These are phyloP conservation scores for Tolypocladium paradoxum DNA, from an alignment of 2,329 filamentous ascomycete genomes.

Conservation along the genomic window DNA sequence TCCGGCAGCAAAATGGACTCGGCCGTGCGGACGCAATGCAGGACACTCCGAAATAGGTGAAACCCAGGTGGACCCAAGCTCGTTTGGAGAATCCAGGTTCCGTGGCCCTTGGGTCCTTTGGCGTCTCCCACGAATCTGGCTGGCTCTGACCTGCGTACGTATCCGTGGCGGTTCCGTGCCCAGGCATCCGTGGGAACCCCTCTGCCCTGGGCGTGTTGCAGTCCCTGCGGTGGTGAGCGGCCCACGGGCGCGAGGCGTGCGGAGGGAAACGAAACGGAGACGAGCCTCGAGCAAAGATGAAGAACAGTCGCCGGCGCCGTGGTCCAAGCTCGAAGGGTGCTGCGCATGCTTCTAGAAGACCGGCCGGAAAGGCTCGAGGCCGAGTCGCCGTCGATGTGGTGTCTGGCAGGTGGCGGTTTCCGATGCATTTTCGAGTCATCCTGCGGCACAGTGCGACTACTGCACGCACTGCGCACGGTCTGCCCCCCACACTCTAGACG, in stretches of 20 bases:
- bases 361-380: slow-evolving; percentile 1
- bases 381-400: too few relatives aligned
- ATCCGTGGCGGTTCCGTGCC: background rate
- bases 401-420: background rate
- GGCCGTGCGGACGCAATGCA: background rate
- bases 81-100: background rate
- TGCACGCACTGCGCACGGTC: background rate
- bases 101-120: too few relatives aligned
- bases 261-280: background rate
- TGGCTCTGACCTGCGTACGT: background rate
- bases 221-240: background rate
- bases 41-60: background rate
- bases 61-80: background rate
- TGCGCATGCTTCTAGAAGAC: slow-evolving; percentile 9
- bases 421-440: background rate
- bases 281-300: background rate
- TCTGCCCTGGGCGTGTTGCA: background rate
- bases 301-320: background rate
- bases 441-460: background rate
- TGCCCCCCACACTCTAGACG: too few relatives aligned
- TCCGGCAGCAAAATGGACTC: background rate
- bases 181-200: background rate
- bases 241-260: background rate
- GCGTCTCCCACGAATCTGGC: background rate
- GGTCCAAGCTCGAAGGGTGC: background rate